Conservation (phyloP, 306 rosid genomes). For the Glycine tomentella region DNA sequence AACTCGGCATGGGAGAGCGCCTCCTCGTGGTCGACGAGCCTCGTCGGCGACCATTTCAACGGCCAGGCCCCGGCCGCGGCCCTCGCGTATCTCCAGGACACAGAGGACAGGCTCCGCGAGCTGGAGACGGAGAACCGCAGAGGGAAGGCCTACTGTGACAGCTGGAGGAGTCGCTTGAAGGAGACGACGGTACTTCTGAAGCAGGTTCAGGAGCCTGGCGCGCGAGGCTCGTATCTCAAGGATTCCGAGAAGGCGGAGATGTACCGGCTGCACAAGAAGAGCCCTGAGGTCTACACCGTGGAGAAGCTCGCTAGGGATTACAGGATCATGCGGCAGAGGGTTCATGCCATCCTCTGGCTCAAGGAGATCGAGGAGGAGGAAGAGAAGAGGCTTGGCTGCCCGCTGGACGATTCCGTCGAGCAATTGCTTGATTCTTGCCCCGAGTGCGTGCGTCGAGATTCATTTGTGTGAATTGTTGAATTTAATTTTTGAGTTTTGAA, state of each 20-base stretch:
- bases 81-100: conserved; percentile 53
- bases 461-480: no score
- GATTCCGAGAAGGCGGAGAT: conserved; percentile 90
- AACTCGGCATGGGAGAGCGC: not conserved
- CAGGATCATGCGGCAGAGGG: conserved; percentile 95
- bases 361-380: conserved; percentile 88
- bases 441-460: conserved; percentile 45
- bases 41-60: conserved; percentile 80
- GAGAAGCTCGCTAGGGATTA: conserved; percentile 90
- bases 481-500: no score
- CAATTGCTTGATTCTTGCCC: conserved; percentile 81
- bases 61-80: conserved; percentile 37
- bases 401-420: conserved; percentile 91
- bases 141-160: conserved; percentile 57
- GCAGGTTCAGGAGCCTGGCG: conserved; percentile 91
- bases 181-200: conserved; percentile 64
- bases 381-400: conserved; percentile 82
- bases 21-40: conserved; percentile 78
- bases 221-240: conserved; percentile 85
- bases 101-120: conserved; percentile 66
- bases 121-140: conserved; percentile 61
- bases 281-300: conserved; percentile 75
- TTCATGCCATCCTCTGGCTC: conserved; percentile 94
- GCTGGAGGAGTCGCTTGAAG: conserved; percentile 63
- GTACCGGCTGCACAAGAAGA: conserved; percentile 76